These are phyloP conservation scores for Capsicum rhomboideum DNA, from an alignment of 257 asterid genomes.

Conservation along the genomic window DNA sequence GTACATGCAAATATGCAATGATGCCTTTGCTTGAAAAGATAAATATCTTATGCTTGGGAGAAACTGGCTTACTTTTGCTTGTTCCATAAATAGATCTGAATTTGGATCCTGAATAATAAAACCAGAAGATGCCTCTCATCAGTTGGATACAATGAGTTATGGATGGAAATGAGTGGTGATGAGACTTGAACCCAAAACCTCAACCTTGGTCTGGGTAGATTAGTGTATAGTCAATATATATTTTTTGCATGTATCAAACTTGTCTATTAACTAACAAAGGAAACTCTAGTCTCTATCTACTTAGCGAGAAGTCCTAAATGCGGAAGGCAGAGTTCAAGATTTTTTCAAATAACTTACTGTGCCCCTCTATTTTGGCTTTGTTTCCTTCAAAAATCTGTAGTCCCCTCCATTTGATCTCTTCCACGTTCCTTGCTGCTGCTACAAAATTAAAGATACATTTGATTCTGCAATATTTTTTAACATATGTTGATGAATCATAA, in stretches of 20 bases:
- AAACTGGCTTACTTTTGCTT: not conserved
- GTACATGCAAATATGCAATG: not conserved
- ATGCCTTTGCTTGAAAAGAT: not conserved
- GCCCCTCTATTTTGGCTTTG: not conserved
- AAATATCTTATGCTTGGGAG: not conserved
- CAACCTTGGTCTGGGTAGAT: not conserved
- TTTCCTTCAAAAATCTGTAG: not conserved
- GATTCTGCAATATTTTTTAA: not conserved
- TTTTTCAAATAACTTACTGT: not conserved
- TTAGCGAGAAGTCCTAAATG: not conserved
- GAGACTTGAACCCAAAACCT: not conserved
- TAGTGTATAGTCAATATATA: not conserved
- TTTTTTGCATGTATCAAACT: not conserved
- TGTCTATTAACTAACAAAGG: not conserved
- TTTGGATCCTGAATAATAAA: not conserved
- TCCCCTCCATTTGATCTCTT: not conserved
- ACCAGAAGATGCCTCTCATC: not conserved
- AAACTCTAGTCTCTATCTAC: not conserved
- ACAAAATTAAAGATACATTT: not conserved
- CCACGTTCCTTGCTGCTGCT: not conserved
- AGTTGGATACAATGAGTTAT: not conserved
- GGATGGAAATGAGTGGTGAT: not conserved
- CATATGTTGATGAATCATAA: not conserved
- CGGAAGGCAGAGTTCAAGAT: not conserved
- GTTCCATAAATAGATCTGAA: not conserved